Conservation (phyloP, 2,329 filamentous ascomycete genomes). For the Penicillium polonicum region DNA sequence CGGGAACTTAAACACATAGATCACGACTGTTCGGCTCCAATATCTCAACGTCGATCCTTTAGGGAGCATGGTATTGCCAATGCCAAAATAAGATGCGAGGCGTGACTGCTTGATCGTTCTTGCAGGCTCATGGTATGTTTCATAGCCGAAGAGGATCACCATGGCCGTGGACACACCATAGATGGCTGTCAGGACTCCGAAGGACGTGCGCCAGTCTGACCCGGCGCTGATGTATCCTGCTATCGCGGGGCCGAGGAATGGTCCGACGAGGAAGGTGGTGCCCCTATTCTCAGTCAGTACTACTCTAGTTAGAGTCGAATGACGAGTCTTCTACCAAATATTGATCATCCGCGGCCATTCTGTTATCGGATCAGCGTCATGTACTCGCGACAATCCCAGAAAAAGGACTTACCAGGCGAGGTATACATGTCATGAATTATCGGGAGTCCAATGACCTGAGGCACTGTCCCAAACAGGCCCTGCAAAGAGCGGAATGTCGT, state of each 20-base stretch:
- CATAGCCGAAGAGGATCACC: conserved; percentile 36
- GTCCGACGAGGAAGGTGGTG: conserved; percentile 39
- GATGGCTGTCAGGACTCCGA: conserved; percentile 36
- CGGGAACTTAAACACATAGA: conserved; percentile 34
- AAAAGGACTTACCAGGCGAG: conserved; percentile 20
- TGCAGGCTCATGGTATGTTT: conserved; percentile 33
- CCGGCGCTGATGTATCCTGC: conserved; percentile 39
- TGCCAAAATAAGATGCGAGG: conserved; percentile 31
- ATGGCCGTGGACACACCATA: conserved; percentile 38
- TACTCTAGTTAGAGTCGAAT: neutral
- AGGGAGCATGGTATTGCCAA: conserved; percentile 32
- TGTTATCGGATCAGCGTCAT: conserved; percentile 1
- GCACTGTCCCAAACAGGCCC: conserved; percentile 40
- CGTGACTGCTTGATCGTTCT: conserved; percentile 13
- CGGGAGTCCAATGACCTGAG: conserved; percentile 42
- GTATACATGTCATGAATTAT: conserved; percentile 44
- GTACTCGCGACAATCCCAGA: neutral
- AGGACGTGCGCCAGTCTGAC: conserved; percentile 34
- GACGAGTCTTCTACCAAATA: conserved; percentile 31
- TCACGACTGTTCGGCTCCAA: conserved; percentile 25
- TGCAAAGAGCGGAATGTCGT: conserved; percentile 41
- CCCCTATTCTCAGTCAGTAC: conserved; percentile 24
- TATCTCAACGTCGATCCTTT: conserved; percentile 26
- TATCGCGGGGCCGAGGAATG: conserved; percentile 39
- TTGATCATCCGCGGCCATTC: conserved; percentile 43